Conservation (phyloP, 495 filamentous ascomycete genomes). For the Daldinia vernicosa region DNA sequence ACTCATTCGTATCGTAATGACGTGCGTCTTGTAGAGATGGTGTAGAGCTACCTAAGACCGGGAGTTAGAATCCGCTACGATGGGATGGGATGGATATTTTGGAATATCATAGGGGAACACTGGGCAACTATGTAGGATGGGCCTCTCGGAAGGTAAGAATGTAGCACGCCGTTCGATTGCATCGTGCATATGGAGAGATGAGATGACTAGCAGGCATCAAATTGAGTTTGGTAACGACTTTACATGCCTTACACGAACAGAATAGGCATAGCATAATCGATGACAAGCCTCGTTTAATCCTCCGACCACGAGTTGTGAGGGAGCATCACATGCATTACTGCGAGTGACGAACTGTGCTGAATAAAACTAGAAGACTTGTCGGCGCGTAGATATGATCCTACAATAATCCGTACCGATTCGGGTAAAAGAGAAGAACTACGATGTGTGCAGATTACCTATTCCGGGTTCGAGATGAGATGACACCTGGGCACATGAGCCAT, state of each 20-base stretch:
- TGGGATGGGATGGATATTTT: constrained; percentile 12
- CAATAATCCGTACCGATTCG: constrained; percentile 39
- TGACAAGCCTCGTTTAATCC: constrained; percentile 7
- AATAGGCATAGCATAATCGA: constrained; percentile 1
- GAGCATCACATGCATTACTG: constrained; percentile 33
- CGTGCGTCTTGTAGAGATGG: constrained; percentile 8
- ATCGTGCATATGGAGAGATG: constrained; percentile 19
- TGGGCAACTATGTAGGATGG: neutral
- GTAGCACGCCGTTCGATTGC: constrained; percentile 4
- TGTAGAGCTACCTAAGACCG: constrained; percentile 2
- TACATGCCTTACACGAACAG: constrained; percentile 4
- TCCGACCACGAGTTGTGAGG: constrained; percentile 3
- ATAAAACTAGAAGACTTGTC: constrained; percentile 31
- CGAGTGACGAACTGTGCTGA: constrained; percentile 29
- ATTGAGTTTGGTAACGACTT: constrained; percentile 9
- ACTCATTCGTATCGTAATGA: constrained; percentile 5
- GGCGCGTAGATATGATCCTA: constrained; percentile 37
- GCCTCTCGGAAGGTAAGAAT: neutral
- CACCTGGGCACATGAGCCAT: constrained; percentile 16
- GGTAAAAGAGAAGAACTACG: constrained; percentile 39
- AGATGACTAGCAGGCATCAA: constrained; percentile 15
- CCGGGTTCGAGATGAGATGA: constrained; percentile 28
- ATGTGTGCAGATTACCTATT: constrained; percentile 33
- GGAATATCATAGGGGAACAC: neutral
- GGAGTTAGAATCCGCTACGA: constrained; percentile 10